A percentile compares a stretch with the other conserved stretches of the same genome.
Evolutionary conservation across 31 red algal species (phyloP).

Genomic region (Endocladia muricata): DNA sequence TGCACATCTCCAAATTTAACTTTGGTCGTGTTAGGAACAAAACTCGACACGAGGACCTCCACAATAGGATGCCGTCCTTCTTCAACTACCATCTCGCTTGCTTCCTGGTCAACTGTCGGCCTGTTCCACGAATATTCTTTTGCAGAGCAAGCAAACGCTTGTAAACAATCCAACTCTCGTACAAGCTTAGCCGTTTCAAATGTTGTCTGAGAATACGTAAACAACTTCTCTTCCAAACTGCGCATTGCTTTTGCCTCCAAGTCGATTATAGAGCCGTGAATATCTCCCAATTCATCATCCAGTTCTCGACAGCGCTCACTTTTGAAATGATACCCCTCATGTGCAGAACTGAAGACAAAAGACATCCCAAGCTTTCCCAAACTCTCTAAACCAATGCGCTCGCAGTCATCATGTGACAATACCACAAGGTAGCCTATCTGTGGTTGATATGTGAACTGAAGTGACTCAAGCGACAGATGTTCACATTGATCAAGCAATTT

Average conservation of each 20-base stretch:
- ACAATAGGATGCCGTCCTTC: constrained; percentile 63
- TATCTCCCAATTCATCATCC: constrained; percentile 68
- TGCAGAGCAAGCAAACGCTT: constrained; percentile 41
- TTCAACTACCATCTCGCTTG: constrained; percentile 24
- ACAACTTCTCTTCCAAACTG: constrained; percentile 39
- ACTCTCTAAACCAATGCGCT: constrained; percentile 27
- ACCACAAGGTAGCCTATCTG: constrained; percentile 68
- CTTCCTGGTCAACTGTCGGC: constrained; percentile 33
- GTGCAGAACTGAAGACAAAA: constrained; percentile 35
- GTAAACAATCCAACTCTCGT: constrained; percentile 63
- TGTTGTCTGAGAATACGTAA: constrained; percentile 3
- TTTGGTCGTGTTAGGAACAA: constrained; percentile 63
- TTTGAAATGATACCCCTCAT: constrained; percentile 65
- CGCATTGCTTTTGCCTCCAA: constrained; percentile 69
- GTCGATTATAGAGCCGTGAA: constrained; percentile 44
- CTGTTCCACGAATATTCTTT: constrained; percentile 61
- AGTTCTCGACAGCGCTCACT: constrained; percentile 47
- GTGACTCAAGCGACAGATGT: constrained; percentile 1
- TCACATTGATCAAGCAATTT: constrained; percentile 9
- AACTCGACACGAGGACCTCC: constrained; percentile 36
- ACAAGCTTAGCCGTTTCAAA: constrained; percentile 26
- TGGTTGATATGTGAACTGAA: constrained; percentile 49
- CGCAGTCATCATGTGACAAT: constrained; percentile 35
- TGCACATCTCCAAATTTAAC: constrained; percentile 59
- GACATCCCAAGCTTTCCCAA: constrained; percentile 44